Base-by-base conservation (phyloP, 2,329 filamentous ascomycete genomes). In the Cordyceps tenuipes region DNA sequence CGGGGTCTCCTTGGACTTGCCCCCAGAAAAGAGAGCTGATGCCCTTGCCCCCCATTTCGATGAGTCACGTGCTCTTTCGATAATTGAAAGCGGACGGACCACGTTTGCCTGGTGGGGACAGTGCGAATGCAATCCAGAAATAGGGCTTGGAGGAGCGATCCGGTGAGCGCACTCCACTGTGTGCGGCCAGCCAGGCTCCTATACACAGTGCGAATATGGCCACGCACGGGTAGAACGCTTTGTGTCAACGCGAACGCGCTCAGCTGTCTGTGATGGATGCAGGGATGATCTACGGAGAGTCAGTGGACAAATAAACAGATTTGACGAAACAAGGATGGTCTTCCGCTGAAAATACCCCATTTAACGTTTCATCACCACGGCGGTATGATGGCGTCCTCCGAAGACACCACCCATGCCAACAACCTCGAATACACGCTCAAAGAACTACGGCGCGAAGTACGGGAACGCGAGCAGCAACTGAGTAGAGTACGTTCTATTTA, bases 391-490 rank as follows among this genome's bases (percentile, higher is more conserved):
- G 51, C 66, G 65, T 51, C 64, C 60, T 61, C 64, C 66, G 19
- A 67, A 68, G 55, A 65, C 65, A 3, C 67, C 70, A 52, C 65
- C 26, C 71, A 75, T 63, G 67, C 68, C n/a, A 63, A 77, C 47
- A 83, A 80, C 66, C 75, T 93, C 49, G 82, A 90, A 61, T 80
- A 82, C 58, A 90, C 89, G 2, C 68, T 92, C 49, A 80, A 79
- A 63, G 85, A 88, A 68, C 81, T 93, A 1, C 84, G 88, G 68
- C 75, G 72, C 17, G 77, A 77, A 66, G 77, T 86, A 34, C 74
- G 75, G 59, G 78, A 85, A 66, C 78, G 83, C 62, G 79, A 84
- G 67, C 70, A 71, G 57, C 73, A 77, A 57, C 70, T 86, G 19
- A 70, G 74, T 60, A 76, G 75, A 70, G 81, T 82, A 65, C 10